Base-by-base conservation (phyloP, 2,329 filamentous ascomycete species). In the Verticillium nubilum region DNA sequence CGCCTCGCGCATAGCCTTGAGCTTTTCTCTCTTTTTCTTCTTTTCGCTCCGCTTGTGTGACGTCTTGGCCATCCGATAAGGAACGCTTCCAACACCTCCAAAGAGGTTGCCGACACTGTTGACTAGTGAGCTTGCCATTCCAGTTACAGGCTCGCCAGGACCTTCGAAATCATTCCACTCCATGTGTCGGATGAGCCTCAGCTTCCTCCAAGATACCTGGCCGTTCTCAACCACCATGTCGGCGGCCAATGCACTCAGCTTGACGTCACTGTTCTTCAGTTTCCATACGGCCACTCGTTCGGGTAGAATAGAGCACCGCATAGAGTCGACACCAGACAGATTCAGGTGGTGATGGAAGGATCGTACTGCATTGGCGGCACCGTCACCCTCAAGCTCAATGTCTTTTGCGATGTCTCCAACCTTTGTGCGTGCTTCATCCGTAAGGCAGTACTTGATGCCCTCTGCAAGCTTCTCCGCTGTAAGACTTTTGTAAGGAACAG, bases 91-190 rank as follows among this genome's bases (percentile, higher is more conserved):
- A 17, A 90, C 74, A 0, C 88, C 88, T n/a, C 79, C 76, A 27
- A 87, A 83, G 1, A 87, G 77, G 35, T 84, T 80, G 1, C 81
- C 80, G 3, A 87, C 68, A 0, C 83, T 84, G 3, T 79, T 78
- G n/a, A 83, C 78, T 4, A 91, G 65, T 0, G 86, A 87, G 12
- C 84, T 83, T 33, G 84, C 83, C 4, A 83, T 75, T 3, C 88
- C 89, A 0, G 87, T 89, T 13, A 92, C 75, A 0, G 89, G 89
- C 67, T 91, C 89, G 0, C 88, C 88, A 0, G 88, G 88, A 0
- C 89, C 89, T 64, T 89, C 87, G 66, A 91, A 91, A 66, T 91
- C 88, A 64, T 90, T 90, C 87, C 88, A 92, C 65, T 90, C 87
- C 56, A 81, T 84, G 66, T 89, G 86, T 9, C 89, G 78, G 9